A percentile compares a stretch with the other conserved stretches of the same genome.
Evolutionary conservation across 2,329 filamentous ascomycete species (phyloP).

Genomic region (Clarireedia monteithiana): DNA sequence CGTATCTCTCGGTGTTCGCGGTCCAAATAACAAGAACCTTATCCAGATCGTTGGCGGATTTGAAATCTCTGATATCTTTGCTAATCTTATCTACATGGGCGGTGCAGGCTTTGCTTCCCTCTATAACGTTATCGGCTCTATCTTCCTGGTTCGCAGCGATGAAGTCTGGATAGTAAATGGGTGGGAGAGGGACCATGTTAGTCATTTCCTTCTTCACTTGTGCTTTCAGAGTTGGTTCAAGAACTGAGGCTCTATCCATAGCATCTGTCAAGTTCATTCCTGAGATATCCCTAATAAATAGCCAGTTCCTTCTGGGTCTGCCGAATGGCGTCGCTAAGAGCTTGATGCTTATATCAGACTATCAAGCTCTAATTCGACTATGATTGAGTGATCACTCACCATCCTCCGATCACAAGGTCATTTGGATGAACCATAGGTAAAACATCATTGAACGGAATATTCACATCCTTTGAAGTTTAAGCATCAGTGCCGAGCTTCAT

Average conservation of each 20-base stretch:
- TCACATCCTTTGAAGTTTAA: slow-evolving; percentile 79
- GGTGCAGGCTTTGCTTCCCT: slow-evolving; percentile 74
- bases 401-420: slow-evolving; percentile 88
- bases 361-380: too few relatives aligned
- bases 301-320: too few relatives aligned
- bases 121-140: slow-evolving; percentile 83
- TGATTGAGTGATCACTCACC: slow-evolving; percentile 28
- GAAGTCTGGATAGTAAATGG: slow-evolving; percentile 98
- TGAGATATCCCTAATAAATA: slow-evolving; percentile 66
- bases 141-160: slow-evolving; percentile 98
- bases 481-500: slow-evolving; percentile 90
- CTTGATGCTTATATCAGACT: too few relatives aligned
- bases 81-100: slow-evolving; percentile 91
- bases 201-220: slow-evolving; percentile 91
- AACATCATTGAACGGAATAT: slow-evolving; percentile 90
- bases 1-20: slow-evolving; percentile 96
- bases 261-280: slow-evolving; percentile 78
- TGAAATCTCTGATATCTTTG: slow-evolving; percentile 91
- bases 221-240: slow-evolving; percentile 86
- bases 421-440: slow-evolving; percentile 97
- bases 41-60: slow-evolving; percentile 74
- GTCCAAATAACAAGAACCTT: slow-evolving; percentile 98
- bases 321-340: too few relatives aligned
- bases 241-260: slow-evolving; percentile 92
- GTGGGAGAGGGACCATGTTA: slow-evolving; percentile 78